These are phyloP conservation scores for Cairneyella variabilis DNA, from an alignment of 495 filamentous ascomycete species.

Conservation along the genomic window DNA sequence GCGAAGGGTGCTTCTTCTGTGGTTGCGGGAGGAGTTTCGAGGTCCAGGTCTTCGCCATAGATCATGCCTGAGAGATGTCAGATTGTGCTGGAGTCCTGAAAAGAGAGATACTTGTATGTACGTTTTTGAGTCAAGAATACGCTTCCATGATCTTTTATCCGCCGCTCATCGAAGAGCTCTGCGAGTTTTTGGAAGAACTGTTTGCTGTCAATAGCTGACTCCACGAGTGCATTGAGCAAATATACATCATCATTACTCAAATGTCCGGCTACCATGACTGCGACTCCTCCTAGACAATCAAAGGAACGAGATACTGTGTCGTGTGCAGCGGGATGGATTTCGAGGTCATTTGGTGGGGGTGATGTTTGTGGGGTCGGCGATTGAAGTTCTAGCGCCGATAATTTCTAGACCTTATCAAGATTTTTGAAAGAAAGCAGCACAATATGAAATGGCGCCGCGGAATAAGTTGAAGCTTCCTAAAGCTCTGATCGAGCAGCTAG, in stretches of 20 bases:
- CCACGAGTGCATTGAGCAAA: neutral
- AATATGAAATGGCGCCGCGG: conserved; percentile 25
- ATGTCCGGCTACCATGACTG: conserved; percentile 49
- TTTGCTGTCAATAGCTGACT: conserved; percentile 20
- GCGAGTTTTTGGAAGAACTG: conserved; percentile 86
- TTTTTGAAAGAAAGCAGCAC: neutral
- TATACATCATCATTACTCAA: conserved; percentile 72
- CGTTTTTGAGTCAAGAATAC: conserved; percentile 83
- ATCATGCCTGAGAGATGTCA: conserved; percentile 26
- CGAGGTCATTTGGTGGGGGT: conserved; percentile 15
- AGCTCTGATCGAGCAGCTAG: conserved; percentile 55
- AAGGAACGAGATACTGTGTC: conserved; percentile 20
- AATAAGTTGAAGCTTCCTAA: conserved; percentile 63
- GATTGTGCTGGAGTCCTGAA: conserved; percentile 19
- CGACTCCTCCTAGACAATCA: conserved; percentile 14
- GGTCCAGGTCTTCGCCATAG: conserved; percentile 26
- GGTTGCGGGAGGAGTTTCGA: conserved; percentile 11
- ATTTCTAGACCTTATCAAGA: conserved; percentile 2
- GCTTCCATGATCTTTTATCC: conserved; percentile 67
- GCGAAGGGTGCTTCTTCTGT: conserved; percentile 40
- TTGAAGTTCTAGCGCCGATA: neutral
- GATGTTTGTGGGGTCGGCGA: conserved; percentile 23
- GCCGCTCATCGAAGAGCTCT: conserved; percentile 65
- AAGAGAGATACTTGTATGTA: neutral
- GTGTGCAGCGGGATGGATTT: conserved; percentile 10